Percentiles rank a stretch among this genome's conserved stretches.
Conservation (phyloP, 2,329 filamentous ascomycete genomes). For the Sporothrix brunneoviolacea region DNA sequence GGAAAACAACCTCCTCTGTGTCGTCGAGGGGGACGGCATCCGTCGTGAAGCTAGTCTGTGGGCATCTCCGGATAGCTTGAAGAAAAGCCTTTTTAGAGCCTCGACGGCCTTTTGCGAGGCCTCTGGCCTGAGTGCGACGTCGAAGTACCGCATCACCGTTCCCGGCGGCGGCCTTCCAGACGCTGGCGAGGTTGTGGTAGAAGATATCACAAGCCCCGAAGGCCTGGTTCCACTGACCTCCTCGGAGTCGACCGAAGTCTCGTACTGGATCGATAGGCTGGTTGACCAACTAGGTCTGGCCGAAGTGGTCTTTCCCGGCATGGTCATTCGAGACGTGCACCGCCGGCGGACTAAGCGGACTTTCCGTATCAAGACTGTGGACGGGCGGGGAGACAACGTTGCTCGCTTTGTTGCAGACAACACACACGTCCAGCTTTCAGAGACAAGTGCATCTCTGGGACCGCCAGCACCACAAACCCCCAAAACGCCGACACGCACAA, state of each 20-base stretch:
- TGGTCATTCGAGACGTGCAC: slow-evolving; percentile 60
- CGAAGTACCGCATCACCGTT: slow-evolving; percentile 52
- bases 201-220: slow-evolving; percentile 45
- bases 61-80: slow-evolving; percentile 15
- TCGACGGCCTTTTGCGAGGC: slow-evolving; percentile 66
- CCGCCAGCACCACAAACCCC: slow-evolving; percentile 14
- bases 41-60: slow-evolving; percentile 17
- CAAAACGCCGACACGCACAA: slow-evolving; percentile 2
- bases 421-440: slow-evolving; percentile 31
- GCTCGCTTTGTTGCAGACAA: slow-evolving; percentile 35
- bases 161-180: slow-evolving; percentile 43
- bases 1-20: slow-evolving; percentile 17
- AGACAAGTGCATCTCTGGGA: slow-evolving; percentile 22
- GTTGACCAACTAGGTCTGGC: slow-evolving; percentile 34
- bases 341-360: slow-evolving; percentile 50
- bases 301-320: slow-evolving; percentile 63
- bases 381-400: slow-evolving; percentile 37
- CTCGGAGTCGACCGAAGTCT: slow-evolving; percentile 22
- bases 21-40: slow-evolving; percentile 13
- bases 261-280: slow-evolving; percentile 32
- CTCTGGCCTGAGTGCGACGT: slow-evolving; percentile 65
- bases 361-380: slow-evolving; percentile 54
- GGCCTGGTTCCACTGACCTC: slow-evolving; percentile 17
- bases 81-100: slow-evolving; percentile 43
- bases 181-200: slow-evolving; percentile 52